A percentile compares a stretch with the other conserved stretches of the same genome.
These are phyloP conservation scores for Rickenella mellea DNA, from an alignment of 768 basidiomycete species.

Conservation along the genomic window DNA sequence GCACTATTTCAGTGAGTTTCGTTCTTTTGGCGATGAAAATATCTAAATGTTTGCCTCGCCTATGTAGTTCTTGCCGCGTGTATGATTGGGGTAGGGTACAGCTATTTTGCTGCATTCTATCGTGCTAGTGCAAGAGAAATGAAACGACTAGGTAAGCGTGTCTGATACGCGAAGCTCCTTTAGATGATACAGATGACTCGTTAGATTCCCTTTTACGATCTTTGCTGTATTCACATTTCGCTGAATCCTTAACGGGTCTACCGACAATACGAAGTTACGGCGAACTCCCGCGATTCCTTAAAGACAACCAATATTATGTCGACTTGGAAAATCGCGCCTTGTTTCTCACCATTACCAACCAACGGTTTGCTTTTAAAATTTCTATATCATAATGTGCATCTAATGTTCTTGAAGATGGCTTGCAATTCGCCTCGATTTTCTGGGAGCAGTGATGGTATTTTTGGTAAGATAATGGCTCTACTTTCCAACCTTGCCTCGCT, in stretches of 20 bases:
- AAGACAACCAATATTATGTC: slow-evolving; percentile 54
- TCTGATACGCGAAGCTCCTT: neutral
- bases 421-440: slow-evolving; percentile 59
- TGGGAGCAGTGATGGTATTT: slow-evolving; percentile 52
- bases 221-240: slow-evolving; percentile 67
- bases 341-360: slow-evolving; percentile 55
- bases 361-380: too few species aligned
- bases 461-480: slow-evolving; percentile 25
- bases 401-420: slow-evolving; percentile 55
- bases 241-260: slow-evolving; percentile 65
- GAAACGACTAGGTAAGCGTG: slow-evolving; percentile 37
- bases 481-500: neutral
- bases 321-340: slow-evolving; percentile 71
- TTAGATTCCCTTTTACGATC: slow-evolving; percentile 66
- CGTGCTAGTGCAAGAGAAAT: slow-evolving; percentile 62
- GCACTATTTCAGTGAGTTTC: slow-evolving; percentile 47
- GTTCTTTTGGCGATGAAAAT: neutral
- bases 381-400: too few species aligned
- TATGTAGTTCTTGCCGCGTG: slow-evolving; percentile 41
- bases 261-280: slow-evolving; percentile 70
- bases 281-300: slow-evolving; percentile 48
- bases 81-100: slow-evolving; percentile 50
- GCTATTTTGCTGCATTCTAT: slow-evolving; percentile 61
- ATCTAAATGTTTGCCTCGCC: neutral
- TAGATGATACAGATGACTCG: neutral